Conservation (phyloP, 2,329 filamentous ascomycete species). For the Cercospora sp. region DNA sequence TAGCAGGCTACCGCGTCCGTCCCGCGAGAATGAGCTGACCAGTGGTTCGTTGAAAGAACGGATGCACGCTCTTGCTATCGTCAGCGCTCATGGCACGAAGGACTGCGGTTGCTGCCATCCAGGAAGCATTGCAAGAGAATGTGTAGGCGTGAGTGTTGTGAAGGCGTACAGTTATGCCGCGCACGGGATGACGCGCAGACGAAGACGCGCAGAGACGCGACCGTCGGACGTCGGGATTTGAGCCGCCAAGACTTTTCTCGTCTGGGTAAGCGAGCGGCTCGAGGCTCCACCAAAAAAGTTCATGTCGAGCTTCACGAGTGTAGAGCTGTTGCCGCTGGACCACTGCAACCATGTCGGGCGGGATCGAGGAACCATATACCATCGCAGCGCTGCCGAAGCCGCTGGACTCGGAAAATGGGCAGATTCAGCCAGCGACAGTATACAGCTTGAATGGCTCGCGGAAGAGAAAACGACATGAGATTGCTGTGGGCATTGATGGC, state of each 20-base stretch:
- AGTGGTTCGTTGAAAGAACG: conserved; percentile 34
- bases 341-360: conserved; percentile 25
- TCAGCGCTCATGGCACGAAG: conserved; percentile 32
- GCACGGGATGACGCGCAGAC: conserved; percentile 5
- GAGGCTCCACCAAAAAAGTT: conserved; percentile 11
- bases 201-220: conserved; percentile 6
- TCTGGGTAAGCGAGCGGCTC: not conserved
- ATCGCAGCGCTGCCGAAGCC: conserved; percentile 49
- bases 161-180: not conserved
- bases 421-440: conserved; percentile 48
- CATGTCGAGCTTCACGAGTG: conserved; percentile 11
- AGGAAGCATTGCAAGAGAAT: conserved; percentile 1
- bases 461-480: conserved; percentile 63
- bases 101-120: conserved; percentile 29
- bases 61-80: conserved; percentile 32
- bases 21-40: conserved; percentile 13
- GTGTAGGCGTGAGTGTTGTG: not conserved
- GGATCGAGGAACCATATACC: conserved; percentile 42
- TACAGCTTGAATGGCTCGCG: conserved; percentile 56
- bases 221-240: not conserved
- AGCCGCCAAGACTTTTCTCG: not conserved
- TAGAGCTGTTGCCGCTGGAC: not conserved
- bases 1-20: conserved; percentile 4
- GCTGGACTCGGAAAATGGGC: conserved; percentile 43
- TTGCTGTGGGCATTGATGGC: conserved; percentile 60